A percentile compares a stretch with the other conserved stretches of the same genome.
Conservation (phyloP, 164 flowering plant species). For the Paratinospora sagittata region DNA sequence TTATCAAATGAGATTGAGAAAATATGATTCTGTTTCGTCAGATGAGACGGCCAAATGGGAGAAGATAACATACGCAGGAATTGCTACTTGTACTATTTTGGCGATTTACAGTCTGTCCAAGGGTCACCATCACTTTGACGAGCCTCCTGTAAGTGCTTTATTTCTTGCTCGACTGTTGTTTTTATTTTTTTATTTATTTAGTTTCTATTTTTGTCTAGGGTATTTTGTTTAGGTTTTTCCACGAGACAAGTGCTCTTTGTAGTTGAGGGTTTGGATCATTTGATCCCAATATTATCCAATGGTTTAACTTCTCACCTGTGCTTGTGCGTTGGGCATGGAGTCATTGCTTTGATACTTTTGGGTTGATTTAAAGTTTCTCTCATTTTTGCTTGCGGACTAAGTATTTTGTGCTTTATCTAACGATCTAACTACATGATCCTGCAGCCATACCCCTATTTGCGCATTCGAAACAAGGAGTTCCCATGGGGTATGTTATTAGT, state of each 20-base stretch:
- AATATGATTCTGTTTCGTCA: conserved; percentile 12
- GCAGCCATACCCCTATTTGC: conserved; percentile 82
- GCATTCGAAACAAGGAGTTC: conserved; percentile 91
- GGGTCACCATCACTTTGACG: conserved; percentile 73
- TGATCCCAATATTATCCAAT: too few species aligned
- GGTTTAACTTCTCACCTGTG: background rate
- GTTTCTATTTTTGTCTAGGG: too few species aligned
- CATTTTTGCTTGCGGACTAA: background rate
- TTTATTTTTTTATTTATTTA: background rate
- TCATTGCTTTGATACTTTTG: background rate
- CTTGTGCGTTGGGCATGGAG: background rate
- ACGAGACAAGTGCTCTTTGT: background rate
- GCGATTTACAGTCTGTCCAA: conserved; percentile 54
- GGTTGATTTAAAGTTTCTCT: background rate
- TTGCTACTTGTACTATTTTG: conserved; percentile 47
- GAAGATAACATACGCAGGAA: conserved; percentile 72
- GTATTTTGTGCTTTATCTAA: background rate
- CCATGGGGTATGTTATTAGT: conserved; percentile 82
- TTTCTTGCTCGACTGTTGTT: background rate
- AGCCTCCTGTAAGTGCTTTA: conserved; percentile 61
- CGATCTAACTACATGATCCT: conserved; percentile 6
- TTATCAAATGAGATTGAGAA: background rate
- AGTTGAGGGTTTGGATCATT: background rate
- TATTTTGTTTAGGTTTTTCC: too few species aligned
- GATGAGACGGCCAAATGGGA: conserved; percentile 91